Conservation (phyloP, 1,284 basidiomycete genomes). For the Cutaneotrichosporon arboriforme region DNA sequence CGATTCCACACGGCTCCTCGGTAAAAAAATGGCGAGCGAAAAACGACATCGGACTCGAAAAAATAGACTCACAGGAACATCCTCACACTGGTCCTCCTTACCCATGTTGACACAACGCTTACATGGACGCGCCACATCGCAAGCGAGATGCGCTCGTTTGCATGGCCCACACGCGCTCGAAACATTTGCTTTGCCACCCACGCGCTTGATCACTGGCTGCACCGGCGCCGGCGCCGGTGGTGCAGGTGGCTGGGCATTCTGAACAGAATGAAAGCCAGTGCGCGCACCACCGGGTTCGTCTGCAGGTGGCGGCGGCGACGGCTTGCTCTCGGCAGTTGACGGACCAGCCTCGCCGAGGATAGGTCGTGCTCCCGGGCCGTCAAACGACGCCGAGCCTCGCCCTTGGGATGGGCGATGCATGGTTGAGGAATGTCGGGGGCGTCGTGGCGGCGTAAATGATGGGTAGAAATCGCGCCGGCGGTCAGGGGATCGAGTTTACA, state of each 20-base stretch:
- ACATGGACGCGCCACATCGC: constrained; percentile 42
- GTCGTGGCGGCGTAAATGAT: no score
- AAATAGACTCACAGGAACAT: constrained; percentile 41
- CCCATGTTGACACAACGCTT: constrained; percentile 43
- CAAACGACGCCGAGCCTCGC: constrained; percentile 12
- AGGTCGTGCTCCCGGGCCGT: constrained; percentile 25
- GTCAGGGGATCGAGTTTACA: no score
- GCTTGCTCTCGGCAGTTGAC: not conserved
- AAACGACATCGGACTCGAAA: not conserved
- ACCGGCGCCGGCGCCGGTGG: not conserved
- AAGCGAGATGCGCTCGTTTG: constrained; percentile 43
- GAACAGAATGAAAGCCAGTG: not conserved
- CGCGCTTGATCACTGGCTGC: constrained; percentile 17
- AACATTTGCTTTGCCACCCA: constrained; percentile 33
- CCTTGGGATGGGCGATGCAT: constrained; percentile 1
- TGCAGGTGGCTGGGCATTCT: not conserved
- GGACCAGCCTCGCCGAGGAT: constrained; percentile 20
- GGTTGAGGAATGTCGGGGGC: not conserved
- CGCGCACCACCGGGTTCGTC: not conserved
- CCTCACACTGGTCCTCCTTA: constrained; percentile 42
- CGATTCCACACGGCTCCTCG: not conserved
- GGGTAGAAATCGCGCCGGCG: no score
- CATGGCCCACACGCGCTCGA: constrained; percentile 42
- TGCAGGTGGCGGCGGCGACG: not conserved
- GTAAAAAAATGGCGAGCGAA: not conserved